Percentiles rank a stretch among this genome's conserved stretches.
Evolutionary conservation across 257 asterid species (phyloP).

Genomic region (Nicotiana obtusifolia): DNA sequence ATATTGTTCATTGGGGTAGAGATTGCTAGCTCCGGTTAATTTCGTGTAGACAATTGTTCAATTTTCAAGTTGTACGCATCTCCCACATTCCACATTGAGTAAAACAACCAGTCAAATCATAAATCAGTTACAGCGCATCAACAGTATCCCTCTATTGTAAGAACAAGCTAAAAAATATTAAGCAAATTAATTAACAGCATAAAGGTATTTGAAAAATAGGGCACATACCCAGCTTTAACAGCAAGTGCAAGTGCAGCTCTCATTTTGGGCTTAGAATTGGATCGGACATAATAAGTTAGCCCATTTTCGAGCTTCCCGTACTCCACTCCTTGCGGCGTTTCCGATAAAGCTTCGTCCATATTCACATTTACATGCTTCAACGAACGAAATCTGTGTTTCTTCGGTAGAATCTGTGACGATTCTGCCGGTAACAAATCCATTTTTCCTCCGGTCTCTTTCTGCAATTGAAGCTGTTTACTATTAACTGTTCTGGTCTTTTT

Average conservation of each 20-base stretch:
- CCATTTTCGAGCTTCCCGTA: constrained; percentile 84
- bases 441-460: background rate
- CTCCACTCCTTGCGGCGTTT: constrained; percentile 64
- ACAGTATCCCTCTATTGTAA: background rate
- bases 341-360: constrained; percentile 59
- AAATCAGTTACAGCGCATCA: background rate
- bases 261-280: constrained; percentile 90
- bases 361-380: constrained; percentile 68
- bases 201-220: background rate
- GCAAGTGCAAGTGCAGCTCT: constrained; percentile 95
- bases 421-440: constrained; percentile 86
- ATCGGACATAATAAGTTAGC: constrained; percentile 79
- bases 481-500: background rate
- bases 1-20: background rate
- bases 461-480: background rate
- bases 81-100: background rate
- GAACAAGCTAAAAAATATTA: background rate
- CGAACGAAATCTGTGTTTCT: constrained; percentile 72
- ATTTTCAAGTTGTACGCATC: background rate
- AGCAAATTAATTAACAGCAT: background rate
- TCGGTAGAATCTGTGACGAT: constrained; percentile 48
- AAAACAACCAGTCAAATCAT: background rate
- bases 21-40: background rate
- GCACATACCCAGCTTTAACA: constrained; percentile 80
- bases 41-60: background rate